These are phyloP conservation scores for Candida parachauliodes DNA, from an alignment of 805 yeast genomes.

Conservation along the genomic window DNA sequence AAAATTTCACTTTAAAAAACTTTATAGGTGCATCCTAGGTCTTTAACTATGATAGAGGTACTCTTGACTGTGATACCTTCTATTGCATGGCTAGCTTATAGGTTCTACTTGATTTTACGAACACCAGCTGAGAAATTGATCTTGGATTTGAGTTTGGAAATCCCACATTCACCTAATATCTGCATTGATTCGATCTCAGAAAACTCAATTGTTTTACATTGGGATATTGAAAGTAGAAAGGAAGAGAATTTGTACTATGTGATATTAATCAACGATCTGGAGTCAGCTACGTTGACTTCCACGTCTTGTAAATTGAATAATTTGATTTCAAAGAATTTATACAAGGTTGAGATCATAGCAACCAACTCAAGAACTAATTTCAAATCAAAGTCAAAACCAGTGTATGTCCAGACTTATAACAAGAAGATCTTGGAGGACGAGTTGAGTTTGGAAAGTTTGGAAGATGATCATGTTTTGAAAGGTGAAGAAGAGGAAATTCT, in stretches of 20 bases:
- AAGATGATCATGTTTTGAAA: constrained; percentile 7
- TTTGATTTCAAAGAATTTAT: constrained; percentile 22
- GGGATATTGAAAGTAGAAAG: constrained; percentile 41
- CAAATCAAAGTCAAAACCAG: constrained; percentile 29
- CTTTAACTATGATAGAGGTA: constrained; percentile 29
- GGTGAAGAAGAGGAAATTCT: neutral
- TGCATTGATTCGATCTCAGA: constrained; percentile 53
- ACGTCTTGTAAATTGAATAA: constrained; percentile 33
- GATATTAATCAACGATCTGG: constrained; percentile 31
- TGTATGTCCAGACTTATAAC: constrained; percentile 27
- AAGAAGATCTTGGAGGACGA: constrained; percentile 5
- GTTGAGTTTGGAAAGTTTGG: constrained; percentile 7
- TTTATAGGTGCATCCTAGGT: too few species aligned
- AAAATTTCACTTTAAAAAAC: too few species aligned
- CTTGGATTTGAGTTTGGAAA: constrained; percentile 44
- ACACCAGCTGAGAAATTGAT: constrained; percentile 48
- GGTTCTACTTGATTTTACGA: constrained; percentile 32
- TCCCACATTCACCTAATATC: constrained; percentile 53
- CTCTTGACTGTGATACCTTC: constrained; percentile 33
- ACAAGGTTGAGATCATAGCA: constrained; percentile 36
- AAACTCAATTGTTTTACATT: constrained; percentile 47
- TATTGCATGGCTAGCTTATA: constrained; percentile 36
- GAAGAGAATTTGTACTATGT: constrained; percentile 32
- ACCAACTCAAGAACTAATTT: constrained; percentile 33
- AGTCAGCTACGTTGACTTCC: constrained; percentile 33